phyloP scores from a whole-genome alignment of 352 stramenopile genomes.

The Bremia lactucae region DNA sequence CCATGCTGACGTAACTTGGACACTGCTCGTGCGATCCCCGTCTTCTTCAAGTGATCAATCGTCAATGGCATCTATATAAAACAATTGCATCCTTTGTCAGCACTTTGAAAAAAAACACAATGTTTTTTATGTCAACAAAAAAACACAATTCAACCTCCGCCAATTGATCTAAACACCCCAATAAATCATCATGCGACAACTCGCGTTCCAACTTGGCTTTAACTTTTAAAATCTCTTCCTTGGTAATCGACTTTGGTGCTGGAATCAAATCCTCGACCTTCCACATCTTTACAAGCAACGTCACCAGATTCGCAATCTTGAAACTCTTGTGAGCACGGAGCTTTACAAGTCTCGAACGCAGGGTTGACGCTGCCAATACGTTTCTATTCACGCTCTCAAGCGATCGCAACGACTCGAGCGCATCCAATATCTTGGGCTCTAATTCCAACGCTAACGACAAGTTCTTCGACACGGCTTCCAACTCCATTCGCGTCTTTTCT shows the following conservation, averaged over 20 bases:
- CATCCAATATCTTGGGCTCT: constrained; percentile 32
- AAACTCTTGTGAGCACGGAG: constrained; percentile 23
- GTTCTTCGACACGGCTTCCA: constrained; percentile 28
- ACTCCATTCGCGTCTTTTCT: constrained; percentile 3
- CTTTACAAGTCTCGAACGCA: constrained; percentile 29
- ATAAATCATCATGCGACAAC: constrained; percentile 61
- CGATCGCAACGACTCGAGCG: constrained; percentile 19
- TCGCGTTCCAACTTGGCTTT: constrained; percentile 47
- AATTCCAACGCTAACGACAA: constrained; percentile 21
- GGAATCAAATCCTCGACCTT: constrained; percentile 36
- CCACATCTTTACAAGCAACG: constrained; percentile 34
- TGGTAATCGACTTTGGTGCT: constrained; percentile 36
- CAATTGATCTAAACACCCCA: constrained; percentile 42
- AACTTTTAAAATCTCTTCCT: constrained; percentile 41
- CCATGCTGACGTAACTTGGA: constrained; percentile 60
- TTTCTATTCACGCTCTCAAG: constrained; percentile 24
- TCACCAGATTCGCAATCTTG: constrained; percentile 25
- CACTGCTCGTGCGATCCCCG: constrained; percentile 48
- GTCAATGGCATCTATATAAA: constrained; percentile 41
- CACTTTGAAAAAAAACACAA: no score
- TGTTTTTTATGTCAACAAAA: background rate
- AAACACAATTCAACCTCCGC: constrained; percentile 19
- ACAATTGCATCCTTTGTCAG: background rate
- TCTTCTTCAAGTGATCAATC: constrained; percentile 57
- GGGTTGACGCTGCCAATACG: constrained; percentile 19